Base-by-base conservation (phyloP, 768 basidiomycete genomes). In the Scleroderma bovista region DNA sequence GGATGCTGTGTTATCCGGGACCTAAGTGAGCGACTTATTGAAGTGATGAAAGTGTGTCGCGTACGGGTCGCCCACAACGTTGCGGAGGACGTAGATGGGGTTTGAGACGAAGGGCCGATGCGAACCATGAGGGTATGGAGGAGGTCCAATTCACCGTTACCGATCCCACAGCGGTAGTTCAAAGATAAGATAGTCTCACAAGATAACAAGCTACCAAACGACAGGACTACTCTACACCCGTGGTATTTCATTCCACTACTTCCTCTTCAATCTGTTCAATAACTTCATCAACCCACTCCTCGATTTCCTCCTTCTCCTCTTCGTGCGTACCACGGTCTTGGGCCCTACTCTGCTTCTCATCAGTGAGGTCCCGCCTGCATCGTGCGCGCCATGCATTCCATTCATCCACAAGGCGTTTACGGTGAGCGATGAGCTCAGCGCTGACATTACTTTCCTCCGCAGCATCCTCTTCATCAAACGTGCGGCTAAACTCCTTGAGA, bases 381-480 rank as follows among this genome's bases (percentile, higher is more conserved):
- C 81, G 77, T 20, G 74, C 60, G 46, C 95, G 81, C 96, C 96
- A 98, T 38, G 95, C 91, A 69, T 99, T 96, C 96, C 96, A 99
- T 71, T 99, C 96, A 62, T 96, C 91, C 58, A 98, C 87, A 47
- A 97, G 77, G 42, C 96, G 80, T 67, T 90, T 89, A 52, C 96
- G 80, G 55, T 84, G 83, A 16, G 92, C 91, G 57, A 94, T 79
- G 22, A 96, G 80, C 70, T 98, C 96, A 5, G 93, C 93, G 56
- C 87, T 93, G 58, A 94, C 90, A 60, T 87, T 89, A 67, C 86
- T 92, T 71, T 95, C 93, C 65, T 97, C 93, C 17, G 88, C 83
- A 22, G 93, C 92, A 66, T 98, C 96, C 60, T 96, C 93, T 70
- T 98, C 95, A 47, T 99, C 96, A 67, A 98, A 99, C 31, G 75